phyloP scores from a whole-genome alignment of 352 stramenopile genomes.

The Pseudoperonospora humuli region DNA sequence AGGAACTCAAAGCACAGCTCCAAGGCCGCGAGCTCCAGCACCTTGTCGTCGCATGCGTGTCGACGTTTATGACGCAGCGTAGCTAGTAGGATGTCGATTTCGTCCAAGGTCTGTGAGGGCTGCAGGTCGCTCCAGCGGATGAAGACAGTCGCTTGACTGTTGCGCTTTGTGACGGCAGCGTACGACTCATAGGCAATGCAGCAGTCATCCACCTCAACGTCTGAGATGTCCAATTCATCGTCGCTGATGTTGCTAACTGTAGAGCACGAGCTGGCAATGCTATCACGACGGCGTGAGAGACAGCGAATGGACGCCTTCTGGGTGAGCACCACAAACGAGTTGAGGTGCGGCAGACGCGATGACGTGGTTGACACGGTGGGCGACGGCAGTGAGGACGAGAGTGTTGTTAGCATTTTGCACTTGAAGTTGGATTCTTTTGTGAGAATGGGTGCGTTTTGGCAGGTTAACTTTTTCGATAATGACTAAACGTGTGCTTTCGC shows the following conservation, averaged over 20 bases:
- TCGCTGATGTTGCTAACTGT: slow-evolving; percentile 32
- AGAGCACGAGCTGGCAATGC: slow-evolving; percentile 28
- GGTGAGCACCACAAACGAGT: slow-evolving; percentile 34
- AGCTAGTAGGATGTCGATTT: slow-evolving; percentile 11
- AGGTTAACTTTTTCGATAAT: too few relatives aligned
- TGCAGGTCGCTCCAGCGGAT: slow-evolving; percentile 72
- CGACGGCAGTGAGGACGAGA: slow-evolving; percentile 24
- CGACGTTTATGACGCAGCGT: slow-evolving; percentile 14
- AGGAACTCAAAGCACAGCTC: slow-evolving; percentile 77
- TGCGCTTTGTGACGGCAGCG: slow-evolving; percentile 52
- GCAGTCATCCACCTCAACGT: slow-evolving; percentile 31
- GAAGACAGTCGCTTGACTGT: slow-evolving; percentile 19
- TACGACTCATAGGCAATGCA: slow-evolving; percentile 68
- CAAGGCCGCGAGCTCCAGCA: slow-evolving; percentile 40
- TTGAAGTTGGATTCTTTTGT: too few relatives aligned
- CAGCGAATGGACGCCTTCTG: slow-evolving; percentile 21
- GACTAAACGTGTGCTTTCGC: too few relatives aligned
- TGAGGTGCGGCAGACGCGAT: slow-evolving; percentile 17
- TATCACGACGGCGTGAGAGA: slow-evolving; percentile 24
- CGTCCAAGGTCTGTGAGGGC: slow-evolving; percentile 15
- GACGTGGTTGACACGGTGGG: slow-evolving; percentile 5
- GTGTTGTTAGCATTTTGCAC: slow-evolving; percentile 14
- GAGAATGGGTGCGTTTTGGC: too few relatives aligned
- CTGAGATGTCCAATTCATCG: slow-evolving; percentile 24
- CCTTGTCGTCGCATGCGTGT: slow-evolving; percentile 8